Conservation (phyloP, 768 basidiomycete genomes). For the Mycena epipterygia region DNA sequence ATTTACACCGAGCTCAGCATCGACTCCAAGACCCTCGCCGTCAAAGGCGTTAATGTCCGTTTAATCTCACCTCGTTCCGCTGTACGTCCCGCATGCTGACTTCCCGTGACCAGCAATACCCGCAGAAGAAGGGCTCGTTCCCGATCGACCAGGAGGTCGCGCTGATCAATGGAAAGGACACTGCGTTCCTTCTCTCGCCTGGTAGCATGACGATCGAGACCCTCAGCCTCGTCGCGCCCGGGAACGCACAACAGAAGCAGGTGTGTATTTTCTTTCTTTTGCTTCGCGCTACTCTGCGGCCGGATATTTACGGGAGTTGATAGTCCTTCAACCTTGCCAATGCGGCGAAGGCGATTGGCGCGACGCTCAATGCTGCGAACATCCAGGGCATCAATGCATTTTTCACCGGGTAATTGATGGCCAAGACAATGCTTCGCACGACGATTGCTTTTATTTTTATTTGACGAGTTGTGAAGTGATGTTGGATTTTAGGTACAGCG, state of each 20-base stretch:
- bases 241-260: slow-evolving; percentile 19
- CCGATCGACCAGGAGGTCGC: slow-evolving; percentile 39
- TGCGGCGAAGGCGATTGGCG: slow-evolving; percentile 25
- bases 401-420: slow-evolving; percentile 35
- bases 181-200: slow-evolving; percentile 29
- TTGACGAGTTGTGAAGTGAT: too few relatives aligned
- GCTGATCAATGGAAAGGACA: slow-evolving; percentile 32
- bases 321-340: slow-evolving; percentile 31
- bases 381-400: slow-evolving; percentile 34
- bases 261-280: background rate
- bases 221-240: slow-evolving; percentile 21
- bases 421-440: too few relatives aligned
- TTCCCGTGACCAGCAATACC: slow-evolving; percentile 31
- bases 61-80: background rate
- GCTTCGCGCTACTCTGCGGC: background rate
- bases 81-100: background rate
- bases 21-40: slow-evolving; percentile 30
- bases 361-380: slow-evolving; percentile 23
- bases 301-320: background rate
- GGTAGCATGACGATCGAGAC: slow-evolving; percentile 28
- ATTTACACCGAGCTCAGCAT: slow-evolving; percentile 41
- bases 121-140: slow-evolving; percentile 35
- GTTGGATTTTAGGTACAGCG: too few relatives aligned
- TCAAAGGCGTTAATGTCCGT: slow-evolving; percentile 23
- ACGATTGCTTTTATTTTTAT: too few relatives aligned